Evolutionary conservation across 2,329 filamentous ascomycete species (phyloP), one percentile per base, ranked within the genome.

Genomic region (Cladophialophora carrionii): DNA sequence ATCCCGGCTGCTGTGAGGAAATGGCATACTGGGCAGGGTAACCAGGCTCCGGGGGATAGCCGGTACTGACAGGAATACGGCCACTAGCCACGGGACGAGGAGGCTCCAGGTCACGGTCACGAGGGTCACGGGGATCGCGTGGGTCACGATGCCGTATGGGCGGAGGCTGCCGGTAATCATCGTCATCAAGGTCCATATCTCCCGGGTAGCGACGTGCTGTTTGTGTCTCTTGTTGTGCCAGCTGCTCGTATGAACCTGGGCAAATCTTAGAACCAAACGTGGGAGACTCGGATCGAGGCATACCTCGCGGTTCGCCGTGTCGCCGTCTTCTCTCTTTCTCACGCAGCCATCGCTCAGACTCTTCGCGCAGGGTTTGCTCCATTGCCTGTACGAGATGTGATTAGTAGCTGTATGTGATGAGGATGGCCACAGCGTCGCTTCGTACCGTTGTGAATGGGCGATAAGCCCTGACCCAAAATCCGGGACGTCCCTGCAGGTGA

Each of bases 391-490:
- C 59, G 58, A n/a, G 8, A 57, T 24, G 29, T 9, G 31, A 56
- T 67, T 56, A 67, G 62, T 49, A 55, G 49, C 29, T 31, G 31
- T 12, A 20, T 26, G 14, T 29, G n/a, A 32, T 3, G 31, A 57
- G n/a, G 8, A 12, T 9, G 32, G 7, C 8, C 32, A 29, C 20
- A 32, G 57, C 53, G 32, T 62, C 34, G n/a, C 22, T 74, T 4
- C 88, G 80, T 84, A 92, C 90, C 73, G 88, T 88, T 72, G 90
- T 92, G 74, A 92, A 79, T 75, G 91, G 91, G 69, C 90, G 85
- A 78, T 92, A 92, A 68, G 89, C 90, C 56, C 87, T 91, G 76
- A 92, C 90, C 77, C 87, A 90, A 79, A 90, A 92, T 71, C 90
- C 90, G 73, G 86, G 84, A 68, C 87, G 87, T 70, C 85, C 80